Base-by-base conservation (phyloP, 441 rosid species). In the Theobroma grandiflorum region DNA sequence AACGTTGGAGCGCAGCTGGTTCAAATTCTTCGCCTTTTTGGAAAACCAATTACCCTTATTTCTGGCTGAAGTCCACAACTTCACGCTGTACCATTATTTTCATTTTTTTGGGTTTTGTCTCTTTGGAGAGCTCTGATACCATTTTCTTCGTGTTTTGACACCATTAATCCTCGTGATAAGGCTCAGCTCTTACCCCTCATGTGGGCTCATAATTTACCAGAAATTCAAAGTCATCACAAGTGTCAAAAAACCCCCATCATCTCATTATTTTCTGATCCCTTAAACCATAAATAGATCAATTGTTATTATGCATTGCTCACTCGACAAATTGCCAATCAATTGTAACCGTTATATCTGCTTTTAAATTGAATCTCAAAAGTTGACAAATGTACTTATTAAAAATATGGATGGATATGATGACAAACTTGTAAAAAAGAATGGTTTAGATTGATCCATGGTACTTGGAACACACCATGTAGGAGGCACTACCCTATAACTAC, bases 1-100 rank as follows among this genome's bases (percentile, higher is more conserved):
- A 92, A 90, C 90, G 92, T 91, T 93, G 99, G 99, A 94, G 99
- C 97, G 97, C 94, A 86, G 81, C 66, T 38, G 82, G 78, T 95
- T 94, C 88, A 92, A 91, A 87, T 72, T 84, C 45, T 75, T 75
- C 4, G 3, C 69, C 47, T 71, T 45, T 70, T 33, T 18, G 22
- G 47, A 45, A 8, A 14, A 42, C 16, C 37, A 49, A 11, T 9
- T 50, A 7, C 1, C 69, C 8, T 75, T 8, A n/a, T 20, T 33
- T 75, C 20, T 33, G 33, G 57, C 14, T 77, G 43, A 15, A 65
- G 74, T 59, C 78, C 78, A 42, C 58, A 45, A 20, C 47, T 63
- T 75, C 78, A 15, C 22, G 58, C 47, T 33, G 42, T 50, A 8
- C 31, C 5, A 22, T 22, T 0, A 42, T 22, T 2, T 2, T 9